Base-by-base conservation (phyloP, 2,329 filamentous ascomycete genomes). In the Neofusicoccum laricinum region DNA sequence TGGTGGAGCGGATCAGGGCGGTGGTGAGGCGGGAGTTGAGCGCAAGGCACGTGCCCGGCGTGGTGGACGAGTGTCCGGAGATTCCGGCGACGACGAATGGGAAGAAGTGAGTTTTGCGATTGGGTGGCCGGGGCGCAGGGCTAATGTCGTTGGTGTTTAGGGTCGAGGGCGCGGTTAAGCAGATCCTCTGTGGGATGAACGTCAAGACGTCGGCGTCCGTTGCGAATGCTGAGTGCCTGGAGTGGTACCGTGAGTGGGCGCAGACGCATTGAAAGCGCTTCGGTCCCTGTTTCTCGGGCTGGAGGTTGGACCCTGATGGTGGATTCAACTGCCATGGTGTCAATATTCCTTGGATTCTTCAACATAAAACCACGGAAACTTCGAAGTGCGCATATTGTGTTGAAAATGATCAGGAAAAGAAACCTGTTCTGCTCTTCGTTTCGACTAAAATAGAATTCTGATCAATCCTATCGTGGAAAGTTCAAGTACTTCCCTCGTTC, bases 161-260 rank as follows among this genome's bases (percentile, higher is more conserved):
- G 78, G 92, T 99, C 66, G 94, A 99, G 76, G 93, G 96, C 53
- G 92, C 92, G 0, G 94, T 98, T 5, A 98, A 98, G 82, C 93
- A 97, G 78, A 97, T 98, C 49, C 80, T 99, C 1, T 96, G 92
- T 32, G 94, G 93, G 0, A 81, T 93, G 77, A 86, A 91, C 61
- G 88, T 97, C 68, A 93, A 93, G 81, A 95, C 92, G 0, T 93
- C 92, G 55, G 93, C 93, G 0, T 96, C 92, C 72, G 93, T 98
- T n/a, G 92, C 92, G 4, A 98, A 98, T 76, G 89, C 91, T 1
- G 90, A 89, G 69, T 93, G 93, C 68, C 78, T 99, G 69, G 89
- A 92, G 45, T 98, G 92, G 90, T 98, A 97, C 77, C 85, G 86
- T 68, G 79, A 84, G 36, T 98, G 94, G 94, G 70, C 75, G 3